Evolutionary conservation across 192 early-diverging fungal species (phyloP).

Genomic region (Martensiomyces pterosporus): DNA sequence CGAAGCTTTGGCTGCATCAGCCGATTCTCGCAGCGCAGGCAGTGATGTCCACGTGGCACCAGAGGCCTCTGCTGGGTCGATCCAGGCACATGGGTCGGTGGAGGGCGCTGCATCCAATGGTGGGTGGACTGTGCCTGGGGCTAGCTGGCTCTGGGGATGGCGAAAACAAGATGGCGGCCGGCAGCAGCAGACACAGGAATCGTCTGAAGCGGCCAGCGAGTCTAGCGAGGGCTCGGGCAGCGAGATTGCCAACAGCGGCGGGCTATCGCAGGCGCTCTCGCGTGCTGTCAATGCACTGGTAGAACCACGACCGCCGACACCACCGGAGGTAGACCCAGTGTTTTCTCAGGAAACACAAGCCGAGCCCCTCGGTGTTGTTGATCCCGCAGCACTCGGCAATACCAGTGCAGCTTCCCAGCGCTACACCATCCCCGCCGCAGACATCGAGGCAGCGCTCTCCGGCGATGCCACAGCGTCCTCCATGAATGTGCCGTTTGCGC

Average conservation of each 20-base stretch:
- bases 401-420: neutral
- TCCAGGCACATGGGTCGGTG: no score
- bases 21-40: no score
- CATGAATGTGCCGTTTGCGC: conserved; percentile 7
- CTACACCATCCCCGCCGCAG: conserved; percentile 2
- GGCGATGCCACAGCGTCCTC: no score
- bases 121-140: no score
- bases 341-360: neutral
- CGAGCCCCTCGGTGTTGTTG: neutral
- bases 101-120: no score
- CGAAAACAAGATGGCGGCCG: neutral
- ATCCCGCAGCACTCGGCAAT: no score
- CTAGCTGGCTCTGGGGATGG: conserved; percentile 37
- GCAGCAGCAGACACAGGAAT: neutral
- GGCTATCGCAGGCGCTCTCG: conserved; percentile 36
- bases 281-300: conserved; percentile 40
- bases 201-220: neutral
- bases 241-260: conserved; percentile 9
- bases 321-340: conserved; percentile 38
- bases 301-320: conserved; percentile 38
- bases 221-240: neutral
- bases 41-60: no score
- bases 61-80: no score
- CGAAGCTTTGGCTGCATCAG: no score
- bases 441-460: conserved; percentile 4